Evolutionary conservation across 805 yeast species (phyloP), one percentile per base, ranked within the genome.

Genomic region (Hanseniaspora vineae): DNA sequence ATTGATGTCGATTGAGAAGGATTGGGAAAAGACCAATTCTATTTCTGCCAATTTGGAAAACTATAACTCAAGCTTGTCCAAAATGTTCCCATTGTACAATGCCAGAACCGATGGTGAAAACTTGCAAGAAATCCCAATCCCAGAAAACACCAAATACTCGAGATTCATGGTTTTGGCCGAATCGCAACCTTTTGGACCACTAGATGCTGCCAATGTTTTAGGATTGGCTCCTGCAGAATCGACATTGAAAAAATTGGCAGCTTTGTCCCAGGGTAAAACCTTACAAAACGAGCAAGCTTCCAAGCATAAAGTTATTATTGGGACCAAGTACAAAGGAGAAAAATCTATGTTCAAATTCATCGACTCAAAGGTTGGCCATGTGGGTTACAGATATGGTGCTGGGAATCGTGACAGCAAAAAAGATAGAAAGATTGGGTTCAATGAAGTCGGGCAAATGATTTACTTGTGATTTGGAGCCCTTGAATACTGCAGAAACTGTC

Each of bases 161-260:
- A 73, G 90, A 54, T 89, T 89, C 70, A 66, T 86, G 60, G 83
- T 95, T 12, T 81, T 90, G 62, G 90, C 96, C 10, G 98, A 90
- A 67, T 80, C 88, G 29, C 95, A 88, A 68, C 95, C 96, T 10
- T 89, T 90, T 62, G 96, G 96, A 6, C 95, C 97, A 5, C 74
- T 88, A 6, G 97, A 92, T 60, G 97, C 98, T 13, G 96, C 98
- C 45, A 70, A 78, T 49, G 76, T 83, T 39, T 77, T 86, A 53
- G 88, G 75, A 42, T 72, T 90, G 53, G 89, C 85, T 62, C 95
- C 96, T n/a, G 97, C 97, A 31, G 76, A 78, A 44, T 78, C 72
- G 35, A 84, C 92, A 2, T 72, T 89, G 55, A 77, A 80, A 56
- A 78, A 77, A 62, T 72, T 89, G 52, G 72, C 85, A 12, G 58